Base-by-base conservation (phyloP, 352 stramenopile species). In the Pythium phragmitis region DNA sequence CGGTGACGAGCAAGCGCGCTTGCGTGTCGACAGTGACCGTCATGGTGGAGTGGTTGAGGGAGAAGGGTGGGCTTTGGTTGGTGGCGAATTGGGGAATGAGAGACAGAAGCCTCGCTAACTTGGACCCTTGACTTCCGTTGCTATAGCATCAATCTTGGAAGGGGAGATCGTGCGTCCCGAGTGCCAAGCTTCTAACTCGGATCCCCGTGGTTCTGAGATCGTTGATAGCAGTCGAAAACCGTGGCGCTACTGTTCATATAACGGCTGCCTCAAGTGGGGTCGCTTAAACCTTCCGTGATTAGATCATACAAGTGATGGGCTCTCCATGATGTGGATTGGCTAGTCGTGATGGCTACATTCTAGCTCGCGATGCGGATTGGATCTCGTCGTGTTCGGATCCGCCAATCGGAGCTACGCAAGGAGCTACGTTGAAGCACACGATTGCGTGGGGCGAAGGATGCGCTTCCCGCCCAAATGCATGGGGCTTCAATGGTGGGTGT, bases 1-100 rank as follows among this genome's bases (percentile, higher is more conserved):
- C 67, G 1, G 68, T 74, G 34, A 74, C 56, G 33, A 74, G 68
- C 3, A 74, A 59, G 16, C 52, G 65, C 14, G 58, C 50, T 42
- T 37, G 33, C 49, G 28, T 19, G 30, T 59, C 62, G 42, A 68
- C 47, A 5, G 53, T 68, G 21, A 36, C 21, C 16, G 46, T n/a
- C 46, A 52, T 52, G 16, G 23, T 19, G 46, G 23, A n/a, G 26
- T 7, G 46, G 46, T 11, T 9, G 46, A 36, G 26, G 26, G 23
- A 14, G 39, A 46, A n/a, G 17, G 13, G 39, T 51, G 45, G 8
- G 45, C 45, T 51, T 33, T n/a, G 28, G 45, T 14, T 51, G 45
- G 45, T 33, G 21, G 21, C 21, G 45, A 51, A 51, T 51, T 51
- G 19, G 19, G 12, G 45, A 51, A 34, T 51, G 45, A 51, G 45